Conservation (phyloP, 495 filamentous ascomycete species). For the Aspergillus homomorphus region DNA sequence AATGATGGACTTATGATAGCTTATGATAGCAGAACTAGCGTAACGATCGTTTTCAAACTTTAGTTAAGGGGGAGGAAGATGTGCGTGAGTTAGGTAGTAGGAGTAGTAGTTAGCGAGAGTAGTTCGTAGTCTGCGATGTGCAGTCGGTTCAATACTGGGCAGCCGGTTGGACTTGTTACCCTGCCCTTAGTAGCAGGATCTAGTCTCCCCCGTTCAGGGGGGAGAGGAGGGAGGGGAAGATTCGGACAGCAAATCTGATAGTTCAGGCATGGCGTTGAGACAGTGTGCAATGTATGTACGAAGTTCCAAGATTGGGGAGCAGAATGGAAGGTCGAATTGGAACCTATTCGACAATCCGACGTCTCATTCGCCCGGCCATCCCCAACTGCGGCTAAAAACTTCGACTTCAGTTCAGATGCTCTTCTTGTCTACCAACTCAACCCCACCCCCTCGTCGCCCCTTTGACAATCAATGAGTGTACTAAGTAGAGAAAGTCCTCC, state of each 20-base stretch:
- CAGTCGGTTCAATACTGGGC: neutral
- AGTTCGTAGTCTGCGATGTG: neutral
- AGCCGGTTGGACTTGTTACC: conserved; percentile 2
- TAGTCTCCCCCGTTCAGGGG: neutral
- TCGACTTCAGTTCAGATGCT: too few relatives aligned
- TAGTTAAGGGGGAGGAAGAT: neutral
- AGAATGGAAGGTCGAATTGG: neutral
- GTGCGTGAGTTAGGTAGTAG: neutral
- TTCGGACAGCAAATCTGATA: conserved; percentile 9
- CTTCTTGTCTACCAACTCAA: neutral
- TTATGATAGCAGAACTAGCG: neutral
- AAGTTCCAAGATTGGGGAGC: neutral
- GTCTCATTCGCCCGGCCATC: conserved; percentile 12
- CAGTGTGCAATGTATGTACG: neutral
- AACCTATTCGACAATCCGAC: conserved; percentile 12
- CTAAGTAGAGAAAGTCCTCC: too few relatives aligned
- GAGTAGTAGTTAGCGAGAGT: neutral
- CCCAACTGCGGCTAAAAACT: neutral
- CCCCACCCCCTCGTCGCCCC: neutral
- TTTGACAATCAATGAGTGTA: neutral
- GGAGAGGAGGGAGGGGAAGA: conserved; percentile 4
- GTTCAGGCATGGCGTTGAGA: conserved; percentile 14
- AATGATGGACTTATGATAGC: neutral
- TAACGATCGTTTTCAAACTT: conserved; percentile 4
- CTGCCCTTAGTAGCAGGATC: neutral